Conservation (phyloP, 768 basidiomycete species). For the Rhizopogon vinicolor region DNA sequence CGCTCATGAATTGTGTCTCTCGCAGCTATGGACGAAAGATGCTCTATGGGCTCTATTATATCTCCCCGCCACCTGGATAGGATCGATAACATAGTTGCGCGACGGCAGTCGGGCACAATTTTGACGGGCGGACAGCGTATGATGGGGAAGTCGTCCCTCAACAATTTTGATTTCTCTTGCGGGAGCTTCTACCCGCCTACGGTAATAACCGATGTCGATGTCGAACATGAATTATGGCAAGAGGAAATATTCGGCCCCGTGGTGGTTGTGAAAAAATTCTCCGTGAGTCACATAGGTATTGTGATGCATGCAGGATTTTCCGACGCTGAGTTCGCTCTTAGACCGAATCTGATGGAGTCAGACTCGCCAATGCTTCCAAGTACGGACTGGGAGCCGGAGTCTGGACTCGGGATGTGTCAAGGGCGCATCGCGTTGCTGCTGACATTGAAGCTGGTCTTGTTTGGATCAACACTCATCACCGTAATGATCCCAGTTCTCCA, state of each 20-base stretch:
- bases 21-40: slow-evolving; percentile 62
- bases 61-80: slow-evolving; percentile 59
- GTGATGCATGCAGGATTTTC: not conserved
- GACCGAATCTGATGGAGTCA: slow-evolving; percentile 62
- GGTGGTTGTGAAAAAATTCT: slow-evolving; percentile 59
- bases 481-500: slow-evolving; percentile 86
- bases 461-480: slow-evolving; percentile 88
- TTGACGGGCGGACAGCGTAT: slow-evolving; percentile 66
- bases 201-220: slow-evolving; percentile 53
- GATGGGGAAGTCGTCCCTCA: slow-evolving; percentile 55
- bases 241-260: slow-evolving; percentile 89
- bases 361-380: slow-evolving; percentile 68
- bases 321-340: slow-evolving; percentile 14
- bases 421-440: slow-evolving; percentile 70
- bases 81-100: slow-evolving; percentile 54
- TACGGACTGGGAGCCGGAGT: slow-evolving; percentile 81
- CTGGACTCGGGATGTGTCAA: slow-evolving; percentile 73
- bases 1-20: not conserved
- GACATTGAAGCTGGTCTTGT: slow-evolving; percentile 72
- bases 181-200: slow-evolving; percentile 84
- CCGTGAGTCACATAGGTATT: slow-evolving; percentile 32
- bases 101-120: slow-evolving; percentile 42
- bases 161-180: slow-evolving; percentile 63
- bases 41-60: slow-evolving; percentile 81
- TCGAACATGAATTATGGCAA: slow-evolving; percentile 64